Conservation (phyloP, 2,329 filamentous ascomycete species). For the Knoxdaviesia proteae region DNA sequence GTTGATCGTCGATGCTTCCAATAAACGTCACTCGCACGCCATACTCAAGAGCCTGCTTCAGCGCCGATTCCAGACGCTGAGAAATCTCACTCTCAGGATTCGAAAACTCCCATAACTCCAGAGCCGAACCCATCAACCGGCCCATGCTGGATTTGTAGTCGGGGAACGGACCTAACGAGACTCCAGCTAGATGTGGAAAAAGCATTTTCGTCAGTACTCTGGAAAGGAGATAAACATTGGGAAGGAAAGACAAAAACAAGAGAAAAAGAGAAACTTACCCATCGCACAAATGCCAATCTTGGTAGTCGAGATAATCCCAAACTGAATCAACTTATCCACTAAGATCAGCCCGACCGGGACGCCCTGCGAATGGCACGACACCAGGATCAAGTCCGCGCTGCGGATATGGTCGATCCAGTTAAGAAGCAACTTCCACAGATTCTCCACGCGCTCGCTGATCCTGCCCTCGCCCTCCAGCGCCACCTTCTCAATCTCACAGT, state of each 20-base stretch:
- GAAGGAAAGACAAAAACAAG: constrained; percentile 1
- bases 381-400: constrained; percentile 66
- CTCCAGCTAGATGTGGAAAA: constrained; percentile 37
- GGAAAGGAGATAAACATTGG: no score
- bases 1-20: constrained; percentile 89
- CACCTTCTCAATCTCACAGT: constrained; percentile 77
- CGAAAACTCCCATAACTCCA: constrained; percentile 86
- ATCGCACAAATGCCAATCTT: constrained; percentile 72
- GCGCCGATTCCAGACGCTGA: constrained; percentile 54
- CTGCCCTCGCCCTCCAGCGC: constrained; percentile 88
- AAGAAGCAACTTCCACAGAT: constrained; percentile 80
- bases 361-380: constrained; percentile 92
- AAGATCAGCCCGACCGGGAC: constrained; percentile 88
- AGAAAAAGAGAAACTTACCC: constrained; percentile 17
- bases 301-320: constrained; percentile 59
- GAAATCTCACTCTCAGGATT: constrained; percentile 65
- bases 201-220: neutral
- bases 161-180: constrained; percentile 79
- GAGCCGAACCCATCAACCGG: constrained; percentile 74
- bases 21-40: constrained; percentile 73
- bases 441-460: constrained; percentile 72
- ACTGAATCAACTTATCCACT: constrained; percentile 74
- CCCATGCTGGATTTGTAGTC: constrained; percentile 78
- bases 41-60: constrained; percentile 54
- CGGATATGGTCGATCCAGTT: constrained; percentile 90